Percentiles rank a stretch among this genome's conserved stretches.
phyloP scores from a whole-genome alignment of 257 asterid species.

The Plantago major region DNA sequence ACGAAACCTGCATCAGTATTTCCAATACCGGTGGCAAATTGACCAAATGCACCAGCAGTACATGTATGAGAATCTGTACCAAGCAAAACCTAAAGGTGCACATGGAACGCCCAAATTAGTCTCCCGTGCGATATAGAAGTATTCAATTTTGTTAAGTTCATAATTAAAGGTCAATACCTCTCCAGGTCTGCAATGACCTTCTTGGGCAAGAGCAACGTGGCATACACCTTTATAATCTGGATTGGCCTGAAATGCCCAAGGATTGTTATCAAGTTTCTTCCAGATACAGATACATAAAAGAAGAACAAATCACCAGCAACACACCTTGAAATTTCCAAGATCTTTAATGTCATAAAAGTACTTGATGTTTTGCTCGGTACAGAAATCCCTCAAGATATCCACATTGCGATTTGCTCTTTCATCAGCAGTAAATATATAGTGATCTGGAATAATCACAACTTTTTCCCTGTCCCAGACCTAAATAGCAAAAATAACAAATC shows the following conservation, averaged over 20 bases:
- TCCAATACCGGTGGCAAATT: constrained; percentile 94
- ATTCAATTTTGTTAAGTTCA: background rate
- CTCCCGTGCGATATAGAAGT: background rate
- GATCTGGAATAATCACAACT: constrained; percentile 86
- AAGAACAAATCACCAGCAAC: constrained; percentile 6
- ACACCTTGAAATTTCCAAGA: constrained; percentile 83
- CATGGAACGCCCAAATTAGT: constrained; percentile 7
- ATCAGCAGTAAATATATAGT: constrained; percentile 89
- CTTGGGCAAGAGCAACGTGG: constrained; percentile 97
- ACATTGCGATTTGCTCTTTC: constrained; percentile 95
- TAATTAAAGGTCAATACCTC: constrained; percentile 45
- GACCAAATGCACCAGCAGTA: constrained; percentile 99
- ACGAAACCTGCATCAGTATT: constrained; percentile 96
- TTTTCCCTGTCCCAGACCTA: constrained; percentile 98
- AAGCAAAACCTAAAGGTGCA: constrained; percentile 58
- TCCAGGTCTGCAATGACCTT: constrained; percentile 98
- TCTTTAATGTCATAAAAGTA: constrained; percentile 93
- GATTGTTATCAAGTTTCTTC: constrained; percentile 12
- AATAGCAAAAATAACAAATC: constrained; percentile 16
- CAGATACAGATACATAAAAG: background rate
- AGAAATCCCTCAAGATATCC: constrained; percentile 91
- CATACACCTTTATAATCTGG: constrained; percentile 97
- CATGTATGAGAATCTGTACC: constrained; percentile 97
- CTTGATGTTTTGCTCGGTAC: constrained; percentile 81
- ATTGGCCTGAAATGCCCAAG: constrained; percentile 57